Base-by-base conservation (phyloP, 2,329 filamentous ascomycete species). In the Neofusicoccum sp. region DNA sequence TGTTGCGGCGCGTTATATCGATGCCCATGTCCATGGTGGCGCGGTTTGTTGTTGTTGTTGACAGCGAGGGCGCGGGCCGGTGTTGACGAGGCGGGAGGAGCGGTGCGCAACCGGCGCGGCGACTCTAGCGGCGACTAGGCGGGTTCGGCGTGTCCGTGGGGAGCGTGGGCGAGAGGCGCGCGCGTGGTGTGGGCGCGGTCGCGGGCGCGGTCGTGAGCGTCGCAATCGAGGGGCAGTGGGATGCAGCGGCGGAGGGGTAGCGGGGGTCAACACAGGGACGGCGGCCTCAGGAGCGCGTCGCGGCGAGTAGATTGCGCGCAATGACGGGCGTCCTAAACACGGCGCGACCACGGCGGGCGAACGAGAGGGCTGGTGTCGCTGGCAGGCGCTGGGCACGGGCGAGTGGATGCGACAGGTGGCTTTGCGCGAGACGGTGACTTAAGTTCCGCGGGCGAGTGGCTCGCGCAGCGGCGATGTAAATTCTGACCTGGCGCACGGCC, bases 1-100 rank as follows among this genome's bases (percentile, higher is more conserved):
- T 89, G 80, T 98, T 98, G 74, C 93, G 90, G 75, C 93, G 87
- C 69, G 82, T 88, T 68, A 85, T 85, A 78, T 98, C 93, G 71
- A 96, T 92, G 70, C 88, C 84, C 74, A 83, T 69, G 41, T 70
- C 69, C 60, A 58, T 58, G 43, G 30, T 61, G 41, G 45, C 20
- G 45, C 14, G 51, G 41, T 47, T 24, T 20, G 20, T 40, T 47
- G 40, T 58, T 28, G 53, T 58, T 44, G 53, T 45, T 54, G 34
- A 41, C 36, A 31, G 49, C 49, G 48, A 53, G 48, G 48, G 34
- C 24, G 33, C 48, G 48, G 24, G 33, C 38, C 53, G 53, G 30
- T 44, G 53, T n/a, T 44, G 38, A 36, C 41, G 53, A 44, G 31
- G 48, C 30, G 28, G 30, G 53, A 24, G 49, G 49, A 20, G 33